A percentile compares a stretch with the other conserved stretches of the same genome.
Evolutionary conservation across 2,329 filamentous ascomycete species (phyloP).

Genomic region (Elsinoe necatrix): DNA sequence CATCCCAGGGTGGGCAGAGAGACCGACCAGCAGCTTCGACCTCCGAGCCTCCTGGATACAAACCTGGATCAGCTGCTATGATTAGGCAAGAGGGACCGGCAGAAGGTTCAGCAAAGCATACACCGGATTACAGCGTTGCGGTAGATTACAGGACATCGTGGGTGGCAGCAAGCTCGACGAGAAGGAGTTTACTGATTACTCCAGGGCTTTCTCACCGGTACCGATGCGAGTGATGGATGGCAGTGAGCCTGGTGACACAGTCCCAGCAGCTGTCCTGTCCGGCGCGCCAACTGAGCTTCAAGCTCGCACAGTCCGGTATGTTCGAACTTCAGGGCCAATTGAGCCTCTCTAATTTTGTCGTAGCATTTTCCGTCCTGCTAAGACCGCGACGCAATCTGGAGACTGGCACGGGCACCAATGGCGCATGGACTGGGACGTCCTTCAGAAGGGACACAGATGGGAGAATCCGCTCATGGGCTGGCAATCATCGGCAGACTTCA

Average conservation of each 20-base stretch:
- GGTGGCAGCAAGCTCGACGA: slow-evolving; percentile 29
- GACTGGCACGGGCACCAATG: slow-evolving; percentile 75
- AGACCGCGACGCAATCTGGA: slow-evolving; percentile 94
- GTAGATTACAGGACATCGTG: slow-evolving; percentile 90
- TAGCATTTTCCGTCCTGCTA: slow-evolving; percentile 86
- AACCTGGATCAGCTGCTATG: slow-evolving; percentile 30
- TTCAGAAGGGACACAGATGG: slow-evolving; percentile 90
- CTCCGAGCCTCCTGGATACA: slow-evolving; percentile 17
- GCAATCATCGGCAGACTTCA: slow-evolving; percentile 89
- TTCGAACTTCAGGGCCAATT: slow-evolving; percentile 12
- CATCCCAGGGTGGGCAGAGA: slow-evolving; percentile 28
- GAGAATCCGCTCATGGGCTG: slow-evolving; percentile 98
- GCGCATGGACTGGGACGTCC: slow-evolving; percentile 98
- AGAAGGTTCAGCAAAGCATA: slow-evolving; percentile 51
- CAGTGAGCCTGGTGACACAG: slow-evolving; percentile 65
- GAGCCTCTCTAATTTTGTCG: not conserved
- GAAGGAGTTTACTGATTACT: slow-evolving; percentile 22
- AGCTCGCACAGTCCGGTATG: slow-evolving; percentile 84
- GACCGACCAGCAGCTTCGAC: slow-evolving; percentile 11
- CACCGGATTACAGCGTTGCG: slow-evolving; percentile 71
- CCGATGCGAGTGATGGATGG: slow-evolving; percentile 86
- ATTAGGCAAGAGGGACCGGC: slow-evolving; percentile 43
- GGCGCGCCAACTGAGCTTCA: slow-evolving; percentile 91
- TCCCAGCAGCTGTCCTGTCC: slow-evolving; percentile 79
- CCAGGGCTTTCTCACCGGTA: slow-evolving; percentile 80